Base-by-base conservation (phyloP, 805 yeast genomes). In the Priceomyces haplophilus region DNA sequence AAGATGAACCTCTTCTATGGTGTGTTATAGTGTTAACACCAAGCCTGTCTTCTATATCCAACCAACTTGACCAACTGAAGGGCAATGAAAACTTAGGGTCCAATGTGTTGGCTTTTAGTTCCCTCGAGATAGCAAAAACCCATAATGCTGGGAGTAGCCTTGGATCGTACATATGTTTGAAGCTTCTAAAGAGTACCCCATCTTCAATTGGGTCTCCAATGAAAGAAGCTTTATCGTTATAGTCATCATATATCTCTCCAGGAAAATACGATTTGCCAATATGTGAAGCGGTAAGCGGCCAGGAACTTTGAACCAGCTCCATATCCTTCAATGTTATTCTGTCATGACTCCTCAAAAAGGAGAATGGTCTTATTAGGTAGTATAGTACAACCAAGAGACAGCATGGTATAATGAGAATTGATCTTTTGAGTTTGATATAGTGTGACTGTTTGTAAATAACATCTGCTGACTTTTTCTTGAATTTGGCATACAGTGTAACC, bases 11-110 rank as follows among this genome's bases (percentile, higher is more conserved):
- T 34, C 42, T 16, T 12, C 7, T 7, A 27, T 10, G 31, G 5
- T 12, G 15, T 5, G 8, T n/a, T 12, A 27, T 4, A 5, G 5
- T 12, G 15, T 10, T 27, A 11, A 11, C 10, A 27, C 5, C 15
- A 6, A 27, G 15, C 15, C 31, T 12, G 6, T 21, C 21, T n/a
- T 34, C 33, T 20, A 43, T 34, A 34, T 38, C 40, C 13, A 52
- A 39, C 63, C 65, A 62, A 25, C 54, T 56, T 11, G 37, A 41
- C 71, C 72, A 66, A 34, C 55, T 44, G 42, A 67, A 67, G 1
- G 67, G 67, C 3, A 64, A 25, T 21, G 51, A 41, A 36, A 58
- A 52, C 3, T 44, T 29, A 3, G 62, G 51, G 36, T 55, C 56
- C 8, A 57, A 34, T 3, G 40, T 32, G 21, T 53, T 43, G 11